Base-by-base conservation (phyloP, 306 rosid genomes). In the Alnus rubra region DNA sequence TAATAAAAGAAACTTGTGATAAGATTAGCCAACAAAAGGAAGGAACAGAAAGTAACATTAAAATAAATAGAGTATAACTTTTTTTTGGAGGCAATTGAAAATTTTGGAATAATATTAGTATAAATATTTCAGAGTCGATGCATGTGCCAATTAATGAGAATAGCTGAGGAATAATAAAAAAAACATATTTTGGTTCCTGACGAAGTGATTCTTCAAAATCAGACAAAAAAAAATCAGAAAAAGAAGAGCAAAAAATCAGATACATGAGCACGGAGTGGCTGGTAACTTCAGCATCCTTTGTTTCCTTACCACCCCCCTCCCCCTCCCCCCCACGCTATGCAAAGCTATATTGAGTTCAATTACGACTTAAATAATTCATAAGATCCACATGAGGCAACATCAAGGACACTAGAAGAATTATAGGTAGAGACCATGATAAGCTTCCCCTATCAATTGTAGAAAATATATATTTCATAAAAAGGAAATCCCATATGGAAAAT, bases 1-100 rank as follows among this genome's bases (percentile, higher is more conserved):
- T 15, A 84, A 76, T 62, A 33, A 73, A 71, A 79, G 53, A 79
- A 76, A 72, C 14, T 77, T 56, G 68, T 50, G 52, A 74, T 65
- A n/a, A 50, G 48, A 60, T 77, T 70, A 55, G 64, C 76, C 55
- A 51, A 65, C 63, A 73, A 31, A 76, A 74, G 63, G 78, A 79
- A 76, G 51, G 69, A 4, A 81, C 75, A 56, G 60, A 81, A 68
- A 73, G 60, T 30, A 54, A 12, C 19, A 71, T 53, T 33, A 19
- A 8, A 53, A 39, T 15, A 2, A 74, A 56, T 54, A 35, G 44
- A 14, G 63, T 28, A 68, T 28, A 49, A 47, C 5, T 31, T 35
- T n/a, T 9, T 39, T 31, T 42, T 42, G 23, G 10, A 42, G 65
- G 15, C 33, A 59, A 23, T 9, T 3, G 3, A 59, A 59, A 59